Percentiles rank a stretch among this genome's conserved stretches.
Evolutionary conservation across 192 early-diverging fungal genomes (phyloP).

Genomic region (Haplosporangium gracile): DNA sequence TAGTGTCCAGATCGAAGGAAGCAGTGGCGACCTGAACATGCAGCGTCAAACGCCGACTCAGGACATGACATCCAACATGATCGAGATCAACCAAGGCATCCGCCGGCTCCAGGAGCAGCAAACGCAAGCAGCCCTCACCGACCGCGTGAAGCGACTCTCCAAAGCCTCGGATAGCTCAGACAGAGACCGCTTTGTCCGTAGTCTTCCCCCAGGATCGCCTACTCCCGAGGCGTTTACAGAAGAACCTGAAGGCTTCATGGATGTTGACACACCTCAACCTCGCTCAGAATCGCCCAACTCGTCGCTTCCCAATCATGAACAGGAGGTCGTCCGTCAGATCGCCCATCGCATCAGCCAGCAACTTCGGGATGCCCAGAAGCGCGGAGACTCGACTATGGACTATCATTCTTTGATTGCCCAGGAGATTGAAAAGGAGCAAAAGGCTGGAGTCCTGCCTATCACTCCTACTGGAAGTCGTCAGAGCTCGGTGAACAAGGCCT

Average conservation of each 20-base stretch:
- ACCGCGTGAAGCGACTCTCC: conserved; percentile 50
- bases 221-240: conserved; percentile 23
- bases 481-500: conserved; percentile 35
- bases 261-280: conserved; percentile 12
- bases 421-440: conserved; percentile 45
- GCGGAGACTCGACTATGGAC: conserved; percentile 34
- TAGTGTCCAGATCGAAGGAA: conserved; percentile 15
- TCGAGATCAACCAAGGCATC: conserved; percentile 40
- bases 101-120: conserved; percentile 42
- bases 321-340: conserved; percentile 51
- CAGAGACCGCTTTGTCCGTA: conserved; percentile 52
- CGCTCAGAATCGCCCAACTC: conserved; percentile 38
- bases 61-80: conserved; percentile 41
- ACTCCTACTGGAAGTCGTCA: conserved; percentile 42
- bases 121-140: conserved; percentile 43
- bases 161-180: conserved; percentile 50
- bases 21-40: conserved; percentile 18
- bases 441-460: conserved; percentile 35
- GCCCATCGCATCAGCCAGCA: conserved; percentile 43
- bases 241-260: conserved; percentile 40
- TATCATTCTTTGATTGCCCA: conserved; percentile 46
- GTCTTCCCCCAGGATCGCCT: conserved; percentile 31
- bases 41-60: conserved; percentile 44
- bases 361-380: conserved; percentile 33
- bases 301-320: conserved; percentile 6